Base-by-base conservation (phyloP, 352 stramenopile species). In the Pythium brassicae region DNA sequence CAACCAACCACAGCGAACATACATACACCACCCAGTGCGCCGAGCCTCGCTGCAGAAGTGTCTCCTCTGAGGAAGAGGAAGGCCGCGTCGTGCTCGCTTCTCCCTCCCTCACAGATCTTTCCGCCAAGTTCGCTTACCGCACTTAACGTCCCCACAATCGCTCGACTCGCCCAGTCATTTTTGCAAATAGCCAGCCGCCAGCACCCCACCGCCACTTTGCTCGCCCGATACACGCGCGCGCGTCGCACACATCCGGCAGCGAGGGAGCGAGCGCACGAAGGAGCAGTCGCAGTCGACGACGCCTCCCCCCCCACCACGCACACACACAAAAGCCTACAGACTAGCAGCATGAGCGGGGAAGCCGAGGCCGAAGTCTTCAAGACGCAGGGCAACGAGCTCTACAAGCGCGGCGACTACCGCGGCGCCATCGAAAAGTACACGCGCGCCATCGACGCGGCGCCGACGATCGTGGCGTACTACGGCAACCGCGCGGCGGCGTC, bases 371-470 rank as follows among this genome's bases (percentile, higher is more conserved):
- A 93, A 60, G 76, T 89, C 56, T 93, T 88, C 63, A 93, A 93
- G 76, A 62, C 71, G 48, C 72, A 89, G 65, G 91, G 91, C 53
- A 97, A 97, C 62, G 87, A 96, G 62, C 71, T 93, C 55, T 97
- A 97, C 78, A 96, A 95, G 71, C 83, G 84, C 57, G 83, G 84
- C 59, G 83, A 97, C 63, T 98, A 98, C 66, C 68, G 79, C 47
- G 80, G 69, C 57, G 92, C 92, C 50, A 93, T 97, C 56, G 79
- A 88, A 48, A 82, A 88, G 63, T 98, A 97, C 73, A 87, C 87
- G 61, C 82, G 93, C 67, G 89, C 91, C 29, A 97, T 97, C 66
- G 87, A 92, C 50, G 66, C 82, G 34, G 87, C 85, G 53, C 86
- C 87, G 40, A 91, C 84, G 12, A 71, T 88, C 63, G 83, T 93